These are phyloP conservation scores for Clonostachys rosea DNA, from an alignment of 2,329 filamentous ascomycete species.

Conservation along the genomic window DNA sequence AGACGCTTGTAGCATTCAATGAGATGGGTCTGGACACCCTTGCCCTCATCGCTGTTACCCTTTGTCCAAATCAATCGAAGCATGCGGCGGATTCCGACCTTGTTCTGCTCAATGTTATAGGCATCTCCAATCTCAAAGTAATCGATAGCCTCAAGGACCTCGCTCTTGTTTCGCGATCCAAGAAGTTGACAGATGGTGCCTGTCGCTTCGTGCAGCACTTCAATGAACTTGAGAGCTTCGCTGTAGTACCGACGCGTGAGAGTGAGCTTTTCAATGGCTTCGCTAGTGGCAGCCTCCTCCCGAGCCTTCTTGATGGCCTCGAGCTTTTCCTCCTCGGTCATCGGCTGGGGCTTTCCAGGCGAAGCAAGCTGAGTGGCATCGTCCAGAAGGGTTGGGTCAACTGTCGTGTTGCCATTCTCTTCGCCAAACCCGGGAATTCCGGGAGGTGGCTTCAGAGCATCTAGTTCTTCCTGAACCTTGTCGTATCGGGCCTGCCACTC, in stretches of 20 bases:
- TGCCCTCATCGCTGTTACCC: conserved; percentile 97
- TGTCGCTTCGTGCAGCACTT: conserved; percentile 81
- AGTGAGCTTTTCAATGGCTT: conserved; percentile 82
- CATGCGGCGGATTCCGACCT: conserved; percentile 91
- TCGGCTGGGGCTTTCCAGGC: conserved; percentile 56
- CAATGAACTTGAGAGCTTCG: conserved; percentile 92
- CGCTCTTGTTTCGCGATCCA: conserved; percentile 94
- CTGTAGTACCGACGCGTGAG: conserved; percentile 85
- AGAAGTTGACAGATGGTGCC: conserved; percentile 80
- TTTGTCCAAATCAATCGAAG: conserved; percentile 98
- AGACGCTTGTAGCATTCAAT: conserved; percentile 95
- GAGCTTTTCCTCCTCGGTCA: conserved; percentile 76
- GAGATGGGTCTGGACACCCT: conserved; percentile 92
- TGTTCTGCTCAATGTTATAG: conserved; percentile 92
- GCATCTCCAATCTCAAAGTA: conserved; percentile 95
- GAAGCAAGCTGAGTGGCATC: conserved; percentile 81
- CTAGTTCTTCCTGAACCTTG: conserved; percentile 76
- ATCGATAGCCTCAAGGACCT: conserved; percentile 98
- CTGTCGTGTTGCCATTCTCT: conserved; percentile 51
- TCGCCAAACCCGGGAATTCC: conserved; percentile 56
- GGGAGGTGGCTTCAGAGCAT: conserved; percentile 75
- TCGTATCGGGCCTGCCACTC: conserved; percentile 84
- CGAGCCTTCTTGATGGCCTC: conserved; percentile 73
- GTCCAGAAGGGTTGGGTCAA: conserved; percentile 76
- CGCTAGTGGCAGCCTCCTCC: conserved; percentile 83